These are phyloP conservation scores for Exophiala alcalophila DNA, from an alignment of 2,329 filamentous ascomycete genomes.

Conservation along the genomic window DNA sequence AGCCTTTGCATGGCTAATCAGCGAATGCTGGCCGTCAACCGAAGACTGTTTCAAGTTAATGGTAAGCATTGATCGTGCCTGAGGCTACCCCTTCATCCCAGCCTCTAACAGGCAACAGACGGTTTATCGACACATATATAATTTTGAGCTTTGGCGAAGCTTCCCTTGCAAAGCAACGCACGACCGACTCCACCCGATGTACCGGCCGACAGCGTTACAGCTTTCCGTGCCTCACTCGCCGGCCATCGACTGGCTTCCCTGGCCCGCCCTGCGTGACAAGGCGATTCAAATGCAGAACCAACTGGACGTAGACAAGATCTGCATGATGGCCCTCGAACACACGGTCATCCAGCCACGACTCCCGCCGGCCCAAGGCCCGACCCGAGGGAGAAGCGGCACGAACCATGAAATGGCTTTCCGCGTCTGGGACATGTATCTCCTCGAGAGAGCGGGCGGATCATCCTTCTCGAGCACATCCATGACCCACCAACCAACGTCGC, in stretches of 20 bases:
- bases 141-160: conserved; percentile 15
- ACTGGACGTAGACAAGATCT: conserved; percentile 10
- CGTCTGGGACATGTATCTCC: conserved; percentile 17
- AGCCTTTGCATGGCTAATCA: conserved; percentile 14
- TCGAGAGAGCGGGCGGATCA: conserved; percentile 8
- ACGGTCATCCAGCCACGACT: conserved; percentile 9
- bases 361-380: background rate
- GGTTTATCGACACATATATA: conserved; percentile 12
- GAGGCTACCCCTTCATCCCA: background rate
- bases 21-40: conserved; percentile 12
- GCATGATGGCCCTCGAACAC: conserved; percentile 7
- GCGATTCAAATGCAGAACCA: conserved; percentile 11
- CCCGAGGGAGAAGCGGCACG: background rate
- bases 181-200: conserved; percentile 6
- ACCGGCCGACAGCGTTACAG: conserved; percentile 14
- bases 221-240: conserved; percentile 12
- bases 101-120: conserved; percentile 1
- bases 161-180: conserved; percentile 14
- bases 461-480: background rate
- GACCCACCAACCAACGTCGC: conserved; percentile 4
- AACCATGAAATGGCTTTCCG: conserved; percentile 6
- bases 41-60: conserved; percentile 11
- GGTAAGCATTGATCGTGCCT: too few species aligned
- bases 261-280: conserved; percentile 15
- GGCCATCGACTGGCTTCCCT: conserved; percentile 22